Evolutionary conservation across 805 yeast genomes (phyloP).

Genomic region (Kazachstania bromeliacearum): DNA sequence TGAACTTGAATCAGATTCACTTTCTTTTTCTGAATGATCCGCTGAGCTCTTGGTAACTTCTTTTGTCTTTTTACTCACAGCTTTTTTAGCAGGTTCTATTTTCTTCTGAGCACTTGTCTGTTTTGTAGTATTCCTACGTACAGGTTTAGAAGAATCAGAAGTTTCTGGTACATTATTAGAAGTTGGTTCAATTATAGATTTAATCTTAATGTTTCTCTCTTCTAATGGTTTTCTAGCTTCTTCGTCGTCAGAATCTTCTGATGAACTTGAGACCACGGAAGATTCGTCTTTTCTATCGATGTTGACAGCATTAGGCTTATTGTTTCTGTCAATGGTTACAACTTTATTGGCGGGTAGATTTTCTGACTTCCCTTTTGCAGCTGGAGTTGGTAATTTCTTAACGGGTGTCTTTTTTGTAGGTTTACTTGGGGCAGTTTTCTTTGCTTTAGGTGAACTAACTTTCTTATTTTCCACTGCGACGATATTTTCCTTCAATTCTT

Average conservation of each 20-base stretch:
- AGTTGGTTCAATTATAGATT: neutral
- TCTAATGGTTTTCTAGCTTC: neutral
- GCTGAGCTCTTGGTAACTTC: neutral
- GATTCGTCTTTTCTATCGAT: neutral
- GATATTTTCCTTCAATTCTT: neutral
- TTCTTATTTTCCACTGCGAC: neutral
- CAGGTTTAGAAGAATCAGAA: neutral
- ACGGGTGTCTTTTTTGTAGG: neutral
- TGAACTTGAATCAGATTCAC: constrained; percentile 4
- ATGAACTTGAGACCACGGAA: neutral
- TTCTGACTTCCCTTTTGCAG: neutral
- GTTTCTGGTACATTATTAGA: neutral
- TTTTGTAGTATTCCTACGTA: neutral
- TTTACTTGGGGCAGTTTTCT: neutral
- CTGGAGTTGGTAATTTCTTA: neutral
- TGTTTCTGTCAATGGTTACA: neutral
- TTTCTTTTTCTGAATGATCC: neutral
- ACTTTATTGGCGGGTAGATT: too few species aligned
- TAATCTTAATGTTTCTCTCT: neutral
- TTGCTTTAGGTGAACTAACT: neutral
- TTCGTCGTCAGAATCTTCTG: neutral
- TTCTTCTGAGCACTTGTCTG: too few species aligned
- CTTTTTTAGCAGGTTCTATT: too few species aligned
- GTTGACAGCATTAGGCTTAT: neutral
- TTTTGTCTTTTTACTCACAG: too few species aligned